Base-by-base conservation (phyloP, 73 alveolate species). In the Symbiodinium pilosum region DNA sequence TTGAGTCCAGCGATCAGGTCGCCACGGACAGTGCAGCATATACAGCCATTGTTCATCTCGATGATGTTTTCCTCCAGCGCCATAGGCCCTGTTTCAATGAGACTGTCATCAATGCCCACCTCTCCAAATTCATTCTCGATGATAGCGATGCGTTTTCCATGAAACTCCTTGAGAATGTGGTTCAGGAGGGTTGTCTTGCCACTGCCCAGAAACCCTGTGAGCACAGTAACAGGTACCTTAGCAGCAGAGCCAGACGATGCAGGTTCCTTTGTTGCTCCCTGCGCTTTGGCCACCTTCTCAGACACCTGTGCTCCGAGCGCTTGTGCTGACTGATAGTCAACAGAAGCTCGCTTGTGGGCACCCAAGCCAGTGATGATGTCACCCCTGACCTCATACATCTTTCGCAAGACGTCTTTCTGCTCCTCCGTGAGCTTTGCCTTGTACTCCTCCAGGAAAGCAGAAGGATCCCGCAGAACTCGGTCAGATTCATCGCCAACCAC, bases 111-210 rank as follows among this genome's bases (percentile, higher is more conserved):
- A 24, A 51, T 16, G 68, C 21, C 21, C 68, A 51, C 68, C 68
- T 51, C 68, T 51, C 99, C 99, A 43, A 93, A 93, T 87, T 93
- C 99, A n/a, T 93, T 93, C 59, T 93, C 99, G 16, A 93, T 51
- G 68, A 24, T 83, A 20, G 87, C 99, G 30, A 93, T 84, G 93
- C 87, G 86, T 73, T 84, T 93, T 52, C 99, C 99, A 39, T 93
- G 99, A 43, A 42, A 42, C 99, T 83, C 94, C 87, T 86, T 59
- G 42, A 93, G 86, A 41, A 93, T 93, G 86, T 87, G 99, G 39
- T 93, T 93, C 81, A 93, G 81, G 56, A 93, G 86, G 6, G 99
- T 93, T 34, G 99, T 93, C 99, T 93, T 93, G n/a, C 99, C 99
- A 43, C 98, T 77, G 34, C 99, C 95, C 42, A 88, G 32, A 71